Evolutionary conservation across 2,329 filamentous ascomycete species (phyloP), one percentile per base, ranked within the genome.

Genomic region (Tolypocladium paradoxum): DNA sequence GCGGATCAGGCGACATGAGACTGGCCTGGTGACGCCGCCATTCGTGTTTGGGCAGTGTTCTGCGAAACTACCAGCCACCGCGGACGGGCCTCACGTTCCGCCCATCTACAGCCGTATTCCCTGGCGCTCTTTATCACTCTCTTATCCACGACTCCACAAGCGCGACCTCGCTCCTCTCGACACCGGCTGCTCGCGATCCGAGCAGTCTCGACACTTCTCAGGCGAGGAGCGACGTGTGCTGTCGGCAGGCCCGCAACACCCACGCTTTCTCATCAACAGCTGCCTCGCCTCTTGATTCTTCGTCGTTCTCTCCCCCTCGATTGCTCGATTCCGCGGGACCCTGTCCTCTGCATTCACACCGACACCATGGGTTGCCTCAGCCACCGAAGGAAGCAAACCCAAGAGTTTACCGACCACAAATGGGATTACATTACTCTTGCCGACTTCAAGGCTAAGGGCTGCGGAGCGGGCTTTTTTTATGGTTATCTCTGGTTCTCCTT

Each of bases 391-490:
- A 86, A 87, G 65, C 68, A 75, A 65, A 78, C 76, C 59, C 77
- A 85, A 57, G 79, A 92, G 57, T 78, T 81, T 57, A 84, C 88
- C 55, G 92, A 96, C 70, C 89, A 93, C 73, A 87, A 90, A 76
- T 97, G 92, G 92, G 88, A 91, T 64, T 95, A 91, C 68, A 91
- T 97, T 67, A 81, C 72, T 61, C 71, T 81, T 51, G 68, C 73
- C 54, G 92, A 97, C 70, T 97, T 96, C 77, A 90, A 86, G 67
- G 85, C 88, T 2, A 83, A 80, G 33, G 92, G 88, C 16, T 90
- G 87, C 68, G 84, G 87, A 60, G 80, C 87, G 1, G 77, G 81
- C 9, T 78, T 95, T 59, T 91, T 90, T 55, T 97, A 96, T 68
- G 81, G 76, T 62, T 93, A 90, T 71, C 79, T 97, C 50, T 93